A percentile compares a stretch with the other conserved stretches of the same genome.
Conservation (phyloP, 1,139 yeast species). For the Geotrichum carabidarum region DNA sequence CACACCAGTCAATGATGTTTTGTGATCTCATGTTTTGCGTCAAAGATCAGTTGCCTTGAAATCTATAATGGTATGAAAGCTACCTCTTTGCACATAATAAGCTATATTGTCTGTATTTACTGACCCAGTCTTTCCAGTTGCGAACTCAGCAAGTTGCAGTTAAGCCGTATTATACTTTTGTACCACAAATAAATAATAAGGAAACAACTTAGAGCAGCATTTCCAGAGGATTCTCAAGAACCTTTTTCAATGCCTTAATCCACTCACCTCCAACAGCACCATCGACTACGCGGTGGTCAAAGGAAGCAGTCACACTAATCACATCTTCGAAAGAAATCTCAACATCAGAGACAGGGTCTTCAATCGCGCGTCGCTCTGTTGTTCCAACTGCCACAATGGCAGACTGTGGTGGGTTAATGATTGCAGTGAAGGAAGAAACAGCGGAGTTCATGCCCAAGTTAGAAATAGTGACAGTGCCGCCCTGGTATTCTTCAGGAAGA, state of each 20-base stretch:
- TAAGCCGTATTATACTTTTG: too few relatives aligned
- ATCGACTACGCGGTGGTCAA: conserved; percentile 95
- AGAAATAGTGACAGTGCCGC: conserved; percentile 97
- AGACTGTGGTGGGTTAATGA: conserved; percentile 96
- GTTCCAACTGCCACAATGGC: conserved; percentile 94
- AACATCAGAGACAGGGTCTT: conserved; percentile 82
- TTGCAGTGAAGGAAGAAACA: conserved; percentile 86
- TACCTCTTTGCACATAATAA: too few relatives aligned
- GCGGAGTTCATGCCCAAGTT: conserved; percentile 98
- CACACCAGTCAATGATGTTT: too few relatives aligned
- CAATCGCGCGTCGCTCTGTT: conserved; percentile 85
- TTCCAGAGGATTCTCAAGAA: conserved; percentile 94
- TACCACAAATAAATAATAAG: too few relatives aligned
- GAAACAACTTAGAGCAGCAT: conserved; percentile 55
- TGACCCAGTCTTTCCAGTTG: too few relatives aligned
- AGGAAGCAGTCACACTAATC: conserved; percentile 89
- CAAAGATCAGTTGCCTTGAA: too few relatives aligned
- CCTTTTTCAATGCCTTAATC: conserved; percentile 86
- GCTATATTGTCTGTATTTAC: too few relatives aligned
- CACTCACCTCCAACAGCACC: conserved; percentile 98
- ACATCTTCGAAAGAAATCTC: conserved; percentile 91
- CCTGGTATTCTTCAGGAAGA: conserved; percentile 94
- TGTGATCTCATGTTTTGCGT: too few relatives aligned
- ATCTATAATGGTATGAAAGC: too few relatives aligned
- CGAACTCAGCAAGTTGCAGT: too few relatives aligned